Percentiles rank a stretch among this genome's conserved stretches.
Evolutionary conservation across 345 rosid species (phyloP).

Genomic region (Sonneratia caseolaris): DNA sequence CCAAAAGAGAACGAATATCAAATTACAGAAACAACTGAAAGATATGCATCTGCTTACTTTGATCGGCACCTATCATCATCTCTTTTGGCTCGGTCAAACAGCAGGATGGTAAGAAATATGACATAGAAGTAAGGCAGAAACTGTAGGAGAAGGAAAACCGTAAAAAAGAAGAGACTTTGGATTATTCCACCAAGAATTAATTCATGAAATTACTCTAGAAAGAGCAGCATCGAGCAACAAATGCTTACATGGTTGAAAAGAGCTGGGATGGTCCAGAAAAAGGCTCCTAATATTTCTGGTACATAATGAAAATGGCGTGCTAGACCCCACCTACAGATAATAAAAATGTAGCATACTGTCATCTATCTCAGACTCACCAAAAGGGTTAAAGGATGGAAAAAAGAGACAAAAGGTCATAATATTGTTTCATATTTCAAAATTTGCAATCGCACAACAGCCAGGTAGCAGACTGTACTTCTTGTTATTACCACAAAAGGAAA

Average conservation of each 20-base stretch:
- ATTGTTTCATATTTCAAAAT: not conserved
- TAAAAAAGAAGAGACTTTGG: not conserved
- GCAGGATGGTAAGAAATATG: constrained; percentile 73
- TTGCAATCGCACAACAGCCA: not conserved
- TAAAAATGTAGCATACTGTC: constrained; percentile 4
- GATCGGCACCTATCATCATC: constrained; percentile 90
- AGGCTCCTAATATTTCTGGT: constrained; percentile 80
- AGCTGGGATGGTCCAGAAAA: constrained; percentile 95
- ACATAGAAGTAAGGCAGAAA: constrained; percentile 91
- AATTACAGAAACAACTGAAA: not conserved
- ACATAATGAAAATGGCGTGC: constrained; percentile 95
- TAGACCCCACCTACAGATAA: constrained; percentile 75
- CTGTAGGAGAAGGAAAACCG: constrained; percentile 26
- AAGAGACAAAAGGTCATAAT: not conserved
- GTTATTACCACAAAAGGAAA: not conserved
- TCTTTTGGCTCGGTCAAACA: constrained; percentile 89
- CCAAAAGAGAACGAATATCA: not conserved
- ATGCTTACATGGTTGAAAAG: constrained; percentile 67
- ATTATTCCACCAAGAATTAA: not conserved
- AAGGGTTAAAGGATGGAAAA: not conserved
- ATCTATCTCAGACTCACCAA: not conserved
- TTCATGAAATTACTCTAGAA: not conserved
- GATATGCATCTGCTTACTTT: constrained; percentile 49
- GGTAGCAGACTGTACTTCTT: not conserved
- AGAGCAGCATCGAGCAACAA: not conserved